Percentiles rank a stretch among this genome's conserved stretches.
phyloP scores from a whole-genome alignment of 2,329 filamentous ascomycete species.

The Aspergillus japonicus region DNA sequence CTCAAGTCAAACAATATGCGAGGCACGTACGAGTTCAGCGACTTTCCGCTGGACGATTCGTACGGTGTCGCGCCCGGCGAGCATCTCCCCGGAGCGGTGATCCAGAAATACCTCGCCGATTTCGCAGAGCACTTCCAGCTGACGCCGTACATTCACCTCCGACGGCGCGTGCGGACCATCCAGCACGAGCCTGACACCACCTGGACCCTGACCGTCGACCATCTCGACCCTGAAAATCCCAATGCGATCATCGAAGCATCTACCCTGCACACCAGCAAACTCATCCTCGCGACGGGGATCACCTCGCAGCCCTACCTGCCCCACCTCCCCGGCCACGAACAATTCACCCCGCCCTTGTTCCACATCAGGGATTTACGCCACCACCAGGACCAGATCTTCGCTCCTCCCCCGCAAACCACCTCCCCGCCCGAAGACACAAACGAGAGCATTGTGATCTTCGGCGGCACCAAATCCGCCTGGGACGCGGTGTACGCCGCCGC shows the following conservation, averaged over 20 bases:
- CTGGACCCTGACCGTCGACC: slow-evolving; percentile 32
- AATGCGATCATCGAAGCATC: slow-evolving; percentile 7
- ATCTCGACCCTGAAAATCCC: slow-evolving; percentile 17
- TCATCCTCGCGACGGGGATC: slow-evolving; percentile 63
- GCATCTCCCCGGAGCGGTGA: slow-evolving; percentile 58
- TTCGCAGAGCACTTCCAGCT: slow-evolving; percentile 57
- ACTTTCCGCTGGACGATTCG: slow-evolving; percentile 66
- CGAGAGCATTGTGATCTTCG: slow-evolving; percentile 51
- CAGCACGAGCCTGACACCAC: slow-evolving; percentile 43
- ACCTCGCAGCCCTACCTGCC: slow-evolving; percentile 60
- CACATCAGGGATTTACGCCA: slow-evolving; percentile 56
- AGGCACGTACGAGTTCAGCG: slow-evolving; percentile 70
- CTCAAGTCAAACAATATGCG: slow-evolving; percentile 73
- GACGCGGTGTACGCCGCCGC: slow-evolving; percentile 62
- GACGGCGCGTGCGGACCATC: slow-evolving; percentile 52
- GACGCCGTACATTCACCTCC: slow-evolving; percentile 48
- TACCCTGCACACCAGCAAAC: slow-evolving; percentile 42
- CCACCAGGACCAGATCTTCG: slow-evolving; percentile 29
- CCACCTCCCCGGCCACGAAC: slow-evolving; percentile 48
- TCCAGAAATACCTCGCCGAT: slow-evolving; percentile 58
- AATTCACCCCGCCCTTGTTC: slow-evolving; percentile 56
- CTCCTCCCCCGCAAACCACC: slow-evolving; percentile 20
- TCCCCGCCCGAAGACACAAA: neutral
- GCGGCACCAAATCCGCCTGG: slow-evolving; percentile 62
- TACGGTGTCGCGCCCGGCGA: slow-evolving; percentile 52